Evolutionary conservation across 257 asterid species (phyloP), one percentile per base, ranked within the genome.

Genomic region (Echium plantagineum): DNA sequence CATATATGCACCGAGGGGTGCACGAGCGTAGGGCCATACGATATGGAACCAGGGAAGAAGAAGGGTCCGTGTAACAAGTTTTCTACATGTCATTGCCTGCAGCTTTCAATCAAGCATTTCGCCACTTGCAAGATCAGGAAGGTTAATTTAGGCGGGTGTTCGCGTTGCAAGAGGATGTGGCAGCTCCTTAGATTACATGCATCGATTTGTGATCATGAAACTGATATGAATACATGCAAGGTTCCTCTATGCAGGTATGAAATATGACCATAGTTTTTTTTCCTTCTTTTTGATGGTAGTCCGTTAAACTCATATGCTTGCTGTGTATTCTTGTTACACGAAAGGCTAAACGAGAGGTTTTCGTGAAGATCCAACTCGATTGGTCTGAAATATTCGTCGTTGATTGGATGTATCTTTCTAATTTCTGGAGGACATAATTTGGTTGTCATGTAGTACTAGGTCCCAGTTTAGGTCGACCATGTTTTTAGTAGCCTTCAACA

Each of bases 1-100:
- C 98, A 90, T 55, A 85, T 90, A 66, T 90, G 96, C 57, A 61
- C 85, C 3, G 98, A 87, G 66, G 98, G 98, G 15, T 90, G 98
- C 80, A 87, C 89, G 0, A 71, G 38, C 15, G 96, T 90, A 1
- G 94, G 94, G 15, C 96, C 98, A 6, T 66, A 31, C 3, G 73
- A 85, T 65, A 76, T 80, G 91, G 81, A 78, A 47, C 78, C 80
- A 21, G 70, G 62, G 63, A 51, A 69, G 64, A 78, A 78, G 46
- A 82, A 73, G 72, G 79, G 76, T 38, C 96, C 96, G 0, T 90
- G 96, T 56, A 78, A 78, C 86, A 90, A 78, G 76, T 90, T 75
- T 49, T 65, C 88, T 16, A 85, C 95, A 0, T 90, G 97, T 72
- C 89, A 78, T n/a, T 95, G 97, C 5, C 69, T 90, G 49, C 96